Evolutionary conservation across 164 flowering plant species (phyloP).

Genomic region (Magnolia changhungtana): DNA sequence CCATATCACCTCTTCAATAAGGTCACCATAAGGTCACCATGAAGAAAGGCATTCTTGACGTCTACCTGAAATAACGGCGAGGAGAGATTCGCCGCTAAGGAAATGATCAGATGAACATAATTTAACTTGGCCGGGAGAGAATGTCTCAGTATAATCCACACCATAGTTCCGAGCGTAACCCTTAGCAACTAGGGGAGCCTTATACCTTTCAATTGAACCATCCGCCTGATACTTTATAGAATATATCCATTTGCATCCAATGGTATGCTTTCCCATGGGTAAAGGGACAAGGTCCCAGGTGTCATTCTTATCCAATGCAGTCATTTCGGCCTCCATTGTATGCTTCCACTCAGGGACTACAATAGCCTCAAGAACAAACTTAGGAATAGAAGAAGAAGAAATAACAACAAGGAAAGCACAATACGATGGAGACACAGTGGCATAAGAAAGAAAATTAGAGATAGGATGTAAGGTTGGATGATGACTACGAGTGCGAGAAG

Average conservation of each 20-base stretch:
- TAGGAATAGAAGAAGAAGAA: no score
- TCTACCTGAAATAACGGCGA: background rate
- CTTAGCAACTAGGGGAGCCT: background rate
- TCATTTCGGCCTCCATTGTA: background rate
- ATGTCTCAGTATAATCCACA: background rate
- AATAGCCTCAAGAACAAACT: background rate
- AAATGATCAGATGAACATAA: background rate
- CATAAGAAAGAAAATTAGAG: no score
- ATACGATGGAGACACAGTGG: no score
- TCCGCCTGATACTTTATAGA: background rate
- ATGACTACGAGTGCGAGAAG: no score
- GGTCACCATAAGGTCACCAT: background rate
- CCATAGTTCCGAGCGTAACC: background rate
- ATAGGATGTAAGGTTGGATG: no score
- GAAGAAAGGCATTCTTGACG: background rate
- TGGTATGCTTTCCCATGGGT: background rate
- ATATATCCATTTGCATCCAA: background rate
- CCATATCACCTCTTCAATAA: background rate
- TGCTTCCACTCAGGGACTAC: background rate
- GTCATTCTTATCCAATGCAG: background rate
- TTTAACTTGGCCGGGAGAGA: background rate
- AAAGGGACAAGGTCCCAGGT: background rate
- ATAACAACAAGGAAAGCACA: no score
- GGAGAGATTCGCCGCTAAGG: background rate
- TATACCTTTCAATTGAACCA: background rate